Evolutionary conservation across 768 basidiomycete species (phyloP), one percentile per base, ranked within the genome.

Genomic region (Artomyces pyxidatus): DNA sequence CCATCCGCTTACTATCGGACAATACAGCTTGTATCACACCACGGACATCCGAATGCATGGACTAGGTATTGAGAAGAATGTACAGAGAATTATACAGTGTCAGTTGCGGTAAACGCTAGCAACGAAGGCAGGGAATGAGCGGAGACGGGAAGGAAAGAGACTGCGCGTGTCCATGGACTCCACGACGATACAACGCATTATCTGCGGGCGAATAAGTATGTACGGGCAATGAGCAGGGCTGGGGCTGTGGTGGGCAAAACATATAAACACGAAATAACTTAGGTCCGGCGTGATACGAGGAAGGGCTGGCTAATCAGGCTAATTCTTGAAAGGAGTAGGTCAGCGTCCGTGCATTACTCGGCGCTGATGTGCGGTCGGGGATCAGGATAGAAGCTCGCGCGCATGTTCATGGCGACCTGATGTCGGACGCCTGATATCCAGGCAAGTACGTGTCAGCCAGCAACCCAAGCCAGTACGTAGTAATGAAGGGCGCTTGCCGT

Each of bases 401-500:
- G 47, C 26, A 43, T 38, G 54, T 60, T 47, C 50, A 50, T 22
- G 28, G 47, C 44, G 35, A 49, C 32, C 32, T 39, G 51, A 32
- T 38, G 48, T 35, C 56, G 56, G 49, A 55, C 51, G 29, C 43
- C 56, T 57, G 16, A 30, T 7, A 28, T 19, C 44, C 37, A 47
- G n/a, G 45, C 10, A n/a, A n/a, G 28, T 17, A 25, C 17, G 12
- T 9, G 42, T n/a, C 22, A 9, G 28, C 43, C 23, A 21, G n/a
- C 8, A 35, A 19, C 28, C 27, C 11, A 37, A 48, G 37, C 40
- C 3, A 14, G 19, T 23, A 22, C 19, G 21, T 8, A 22, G 17
- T 5, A 22, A 14, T 29, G 47, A 17, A 37, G 32, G 40, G 38
- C n/a, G 50, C 77, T 47, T 52, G 87, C 86, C 64, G 57, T 85